These are phyloP conservation scores for Pseudocercospora vitis DNA, from an alignment of 2,329 filamentous ascomycete species.

Conservation along the genomic window DNA sequence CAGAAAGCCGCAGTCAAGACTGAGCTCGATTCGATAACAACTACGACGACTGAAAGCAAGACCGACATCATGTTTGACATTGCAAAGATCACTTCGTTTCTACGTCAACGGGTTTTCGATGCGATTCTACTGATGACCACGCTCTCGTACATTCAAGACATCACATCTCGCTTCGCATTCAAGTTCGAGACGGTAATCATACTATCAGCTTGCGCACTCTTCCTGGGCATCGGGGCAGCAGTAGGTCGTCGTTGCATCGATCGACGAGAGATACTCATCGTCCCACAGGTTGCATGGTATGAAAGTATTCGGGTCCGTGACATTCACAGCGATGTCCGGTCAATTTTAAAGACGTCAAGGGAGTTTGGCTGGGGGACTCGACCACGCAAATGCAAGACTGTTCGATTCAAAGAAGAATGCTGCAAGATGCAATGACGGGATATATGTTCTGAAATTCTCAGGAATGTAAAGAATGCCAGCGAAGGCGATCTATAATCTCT, in stretches of 20 bases:
- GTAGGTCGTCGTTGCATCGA: no score
- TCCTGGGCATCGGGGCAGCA: not conserved
- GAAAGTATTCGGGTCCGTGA: no score
- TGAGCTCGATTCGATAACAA: not conserved
- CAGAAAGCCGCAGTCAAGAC: not conserved
- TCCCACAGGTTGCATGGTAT: no score
- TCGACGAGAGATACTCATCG: no score
- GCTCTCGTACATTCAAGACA: not conserved
- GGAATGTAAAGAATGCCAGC: no score
- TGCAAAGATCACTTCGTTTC: not conserved
- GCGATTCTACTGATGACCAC: not conserved
- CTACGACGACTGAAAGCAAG: not conserved
- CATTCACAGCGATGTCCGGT: not conserved
- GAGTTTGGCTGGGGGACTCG: not conserved
- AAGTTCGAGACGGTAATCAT: no score
- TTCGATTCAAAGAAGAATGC: not conserved
- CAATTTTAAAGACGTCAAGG: not conserved
- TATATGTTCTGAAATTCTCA: no score
- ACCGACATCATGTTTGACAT: conserved; percentile 1
- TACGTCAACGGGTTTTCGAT: not conserved
- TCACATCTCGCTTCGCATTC: no score
- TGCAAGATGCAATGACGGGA: not conserved
- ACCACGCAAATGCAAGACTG: not conserved
- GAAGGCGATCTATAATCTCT: no score
- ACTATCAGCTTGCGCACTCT: no score